These are phyloP conservation scores for Apiospora aurea DNA, from an alignment of 2,329 filamentous ascomycete genomes.

Conservation along the genomic window DNA sequence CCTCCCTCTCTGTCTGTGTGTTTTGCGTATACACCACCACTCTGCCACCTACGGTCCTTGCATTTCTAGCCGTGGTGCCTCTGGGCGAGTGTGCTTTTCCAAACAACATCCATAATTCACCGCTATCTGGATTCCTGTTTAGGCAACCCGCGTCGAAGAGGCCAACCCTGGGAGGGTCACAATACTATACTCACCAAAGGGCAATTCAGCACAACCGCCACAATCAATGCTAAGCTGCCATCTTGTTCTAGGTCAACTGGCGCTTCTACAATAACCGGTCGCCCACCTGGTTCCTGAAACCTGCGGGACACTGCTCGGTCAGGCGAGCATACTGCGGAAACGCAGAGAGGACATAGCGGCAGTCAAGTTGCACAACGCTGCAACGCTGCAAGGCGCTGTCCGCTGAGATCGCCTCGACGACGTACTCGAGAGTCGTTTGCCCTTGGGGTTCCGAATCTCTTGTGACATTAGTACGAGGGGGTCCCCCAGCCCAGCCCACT, in stretches of 20 bases:
- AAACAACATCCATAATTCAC: constrained; percentile 18
- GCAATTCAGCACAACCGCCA: constrained; percentile 28
- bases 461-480: constrained; percentile 38
- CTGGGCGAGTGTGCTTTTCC: not conserved
- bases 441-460: constrained; percentile 10
- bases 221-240: constrained; percentile 33
- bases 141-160: constrained; percentile 33
- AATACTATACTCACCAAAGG: constrained; percentile 8
- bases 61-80: constrained; percentile 6
- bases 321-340: constrained; percentile 24
- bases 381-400: constrained; percentile 25
- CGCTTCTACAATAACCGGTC: constrained; percentile 24
- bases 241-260: constrained; percentile 20
- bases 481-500: constrained; percentile 36
- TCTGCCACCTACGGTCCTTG: constrained; percentile 6
- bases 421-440: constrained; percentile 13
- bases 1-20: not conserved
- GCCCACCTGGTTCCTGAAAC: constrained; percentile 19
- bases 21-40: not conserved
- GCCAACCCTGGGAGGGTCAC: not conserved
- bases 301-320: constrained; percentile 24
- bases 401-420: constrained; percentile 18
- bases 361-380: constrained; percentile 40
- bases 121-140: constrained; percentile 37
- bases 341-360: constrained; percentile 29